phyloP scores from a whole-genome alignment of 306 rosid genomes.

The Fragaria vesca region DNA sequence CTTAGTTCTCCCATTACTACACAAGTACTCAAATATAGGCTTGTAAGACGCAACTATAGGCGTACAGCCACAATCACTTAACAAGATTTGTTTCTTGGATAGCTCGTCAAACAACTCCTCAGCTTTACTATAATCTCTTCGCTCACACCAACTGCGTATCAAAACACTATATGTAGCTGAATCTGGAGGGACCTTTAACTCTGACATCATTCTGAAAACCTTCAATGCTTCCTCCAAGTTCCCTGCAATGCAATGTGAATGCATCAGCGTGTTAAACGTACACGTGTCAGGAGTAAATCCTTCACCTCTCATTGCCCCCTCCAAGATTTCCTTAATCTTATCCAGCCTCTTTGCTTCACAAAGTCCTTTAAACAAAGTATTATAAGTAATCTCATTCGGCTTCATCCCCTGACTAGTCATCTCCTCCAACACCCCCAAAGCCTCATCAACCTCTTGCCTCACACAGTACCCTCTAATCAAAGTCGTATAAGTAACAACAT shows the following conservation, averaged over 20 bases:
- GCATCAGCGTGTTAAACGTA: constrained; percentile 72
- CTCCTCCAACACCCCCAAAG: constrained; percentile 70
- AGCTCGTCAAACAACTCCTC: constrained; percentile 71
- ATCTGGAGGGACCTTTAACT: constrained; percentile 50
- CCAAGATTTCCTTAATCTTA: constrained; percentile 55
- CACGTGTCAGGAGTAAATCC: constrained; percentile 60
- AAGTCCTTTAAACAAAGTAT: constrained; percentile 74
- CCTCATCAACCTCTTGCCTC: constrained; percentile 58
- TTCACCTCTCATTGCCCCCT: constrained; percentile 36
- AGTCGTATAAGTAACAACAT: constrained; percentile 76
- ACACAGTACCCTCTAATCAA: constrained; percentile 74
- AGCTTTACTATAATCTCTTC: constrained; percentile 48
- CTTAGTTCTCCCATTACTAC: constrained; percentile 63
- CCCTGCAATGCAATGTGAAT: constrained; percentile 57
- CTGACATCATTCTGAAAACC: constrained; percentile 60
- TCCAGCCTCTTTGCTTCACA: constrained; percentile 61
- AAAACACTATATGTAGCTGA: constrained; percentile 79
- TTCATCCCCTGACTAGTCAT: constrained; percentile 56
- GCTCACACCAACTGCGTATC: constrained; percentile 60
- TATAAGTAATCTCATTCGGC: constrained; percentile 61
- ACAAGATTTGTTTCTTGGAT: constrained; percentile 52
- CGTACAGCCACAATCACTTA: constrained; percentile 49
- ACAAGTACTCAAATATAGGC: constrained; percentile 60
- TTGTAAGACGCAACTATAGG: constrained; percentile 81
- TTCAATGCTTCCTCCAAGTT: constrained; percentile 64